Conservation (phyloP, 2,329 filamentous ascomycete genomes). For the Penicillium sp. region DNA sequence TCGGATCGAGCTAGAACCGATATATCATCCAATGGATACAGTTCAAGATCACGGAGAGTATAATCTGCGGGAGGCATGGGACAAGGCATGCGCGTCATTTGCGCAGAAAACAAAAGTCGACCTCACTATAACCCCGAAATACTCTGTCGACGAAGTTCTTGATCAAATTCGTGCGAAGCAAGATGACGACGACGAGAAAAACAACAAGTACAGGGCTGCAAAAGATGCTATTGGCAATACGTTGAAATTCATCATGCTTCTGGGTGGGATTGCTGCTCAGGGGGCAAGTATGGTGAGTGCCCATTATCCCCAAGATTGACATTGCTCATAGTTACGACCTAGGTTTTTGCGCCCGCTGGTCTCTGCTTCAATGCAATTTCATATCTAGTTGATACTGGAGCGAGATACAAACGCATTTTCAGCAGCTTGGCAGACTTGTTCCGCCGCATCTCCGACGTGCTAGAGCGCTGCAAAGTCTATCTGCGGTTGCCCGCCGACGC, state of each 20-base stretch:
- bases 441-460: constrained; percentile 21
- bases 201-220: constrained; percentile 16
- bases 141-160: constrained; percentile 18
- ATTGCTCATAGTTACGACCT: not conserved
- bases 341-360: constrained; percentile 22
- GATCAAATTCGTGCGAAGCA: constrained; percentile 18
- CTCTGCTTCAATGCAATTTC: constrained; percentile 27
- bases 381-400: constrained; percentile 21
- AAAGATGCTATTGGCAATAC: constrained; percentile 21
- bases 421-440: constrained; percentile 22
- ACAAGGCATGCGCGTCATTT: constrained; percentile 12
- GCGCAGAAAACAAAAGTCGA: constrained; percentile 14
- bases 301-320: not conserved
- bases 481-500: constrained; percentile 17
- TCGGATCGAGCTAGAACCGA: not conserved
- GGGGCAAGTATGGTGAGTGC: constrained; percentile 22
- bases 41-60: constrained; percentile 6
- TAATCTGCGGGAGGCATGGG: constrained; percentile 15
- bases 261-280: constrained; percentile 20
- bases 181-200: constrained; percentile 19
- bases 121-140: constrained; percentile 14
- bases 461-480: constrained; percentile 24
- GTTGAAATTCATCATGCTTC: constrained; percentile 16
- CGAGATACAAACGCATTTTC: constrained; percentile 26
- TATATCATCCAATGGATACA: not conserved